These are phyloP conservation scores for Mortierella sp. DNA, from an alignment of 371 early-diverging fungal species.

Conservation along the genomic window DNA sequence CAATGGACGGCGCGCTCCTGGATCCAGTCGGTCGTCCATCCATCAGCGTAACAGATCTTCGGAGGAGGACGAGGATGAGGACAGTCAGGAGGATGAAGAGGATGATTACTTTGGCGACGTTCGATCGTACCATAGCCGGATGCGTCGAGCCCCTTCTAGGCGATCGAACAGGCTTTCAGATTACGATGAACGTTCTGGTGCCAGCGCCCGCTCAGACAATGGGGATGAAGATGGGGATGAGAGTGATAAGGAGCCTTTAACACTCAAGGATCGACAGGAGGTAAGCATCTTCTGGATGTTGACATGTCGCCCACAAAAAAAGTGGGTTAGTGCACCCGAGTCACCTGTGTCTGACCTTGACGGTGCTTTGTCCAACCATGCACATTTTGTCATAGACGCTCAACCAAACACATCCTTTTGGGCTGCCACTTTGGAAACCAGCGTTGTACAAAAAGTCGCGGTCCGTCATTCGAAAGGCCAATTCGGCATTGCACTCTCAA, in stretches of 20 bases:
- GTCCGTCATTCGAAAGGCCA: constrained; percentile 82
- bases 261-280: constrained; percentile 78
- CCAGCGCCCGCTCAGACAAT: constrained; percentile 22
- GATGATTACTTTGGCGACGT: constrained; percentile 34
- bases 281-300: constrained; percentile 35
- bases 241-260: constrained; percentile 63
- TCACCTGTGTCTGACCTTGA: constrained; percentile 18
- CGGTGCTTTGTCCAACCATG: not conserved
- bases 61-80: constrained; percentile 38
- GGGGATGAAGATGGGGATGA: constrained; percentile 49
- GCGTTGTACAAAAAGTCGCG: constrained; percentile 95
- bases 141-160: constrained; percentile 34
- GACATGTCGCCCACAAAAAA: not conserved
- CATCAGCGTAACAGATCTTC: constrained; percentile 38
- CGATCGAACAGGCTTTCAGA: constrained; percentile 30
- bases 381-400: constrained; percentile 63
- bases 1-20: constrained; percentile 15
- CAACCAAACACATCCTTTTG: constrained; percentile 91
- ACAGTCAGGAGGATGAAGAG: constrained; percentile 13
- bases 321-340: not conserved
- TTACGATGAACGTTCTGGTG: constrained; percentile 19
- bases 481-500: constrained; percentile 83
- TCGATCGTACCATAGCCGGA: constrained; percentile 31
- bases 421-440: constrained; percentile 96
- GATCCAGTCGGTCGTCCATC: constrained; percentile 43